These are phyloP conservation scores for Cnidoscolus chayamansa DNA, from an alignment of 441 rosid genomes.

Conservation along the genomic window DNA sequence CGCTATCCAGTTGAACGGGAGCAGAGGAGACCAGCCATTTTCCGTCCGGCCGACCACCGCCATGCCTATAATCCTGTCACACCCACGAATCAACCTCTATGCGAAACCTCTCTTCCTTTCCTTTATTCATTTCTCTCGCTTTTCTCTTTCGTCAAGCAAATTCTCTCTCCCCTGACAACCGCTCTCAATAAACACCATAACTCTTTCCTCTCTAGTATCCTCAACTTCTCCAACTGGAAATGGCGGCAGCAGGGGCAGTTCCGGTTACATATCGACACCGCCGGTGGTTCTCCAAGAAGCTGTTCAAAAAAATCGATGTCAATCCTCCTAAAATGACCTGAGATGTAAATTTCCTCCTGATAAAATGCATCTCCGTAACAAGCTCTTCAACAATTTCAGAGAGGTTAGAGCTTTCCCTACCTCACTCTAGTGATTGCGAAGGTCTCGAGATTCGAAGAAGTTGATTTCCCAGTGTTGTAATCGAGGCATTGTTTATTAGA, in stretches of 20 bases:
- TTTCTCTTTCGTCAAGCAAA: neutral
- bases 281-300: slow-evolving; percentile 32
- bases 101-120: slow-evolving; percentile 37
- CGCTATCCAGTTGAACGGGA: too few species aligned
- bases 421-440: slow-evolving; percentile 16
- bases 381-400: slow-evolving; percentile 80
- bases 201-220: slow-evolving; percentile 34
- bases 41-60: neutral
- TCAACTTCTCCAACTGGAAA: slow-evolving; percentile 23
- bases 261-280: slow-evolving; percentile 50
- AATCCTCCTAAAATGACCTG: slow-evolving; percentile 93
- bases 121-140: too few species aligned
- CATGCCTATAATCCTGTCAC: slow-evolving; percentile 35
- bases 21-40: too few species aligned
- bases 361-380: slow-evolving; percentile 84
- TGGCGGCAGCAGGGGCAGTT: slow-evolving; percentile 41
- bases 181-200: slow-evolving; percentile 25
- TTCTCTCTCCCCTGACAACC: slow-evolving; percentile 17
- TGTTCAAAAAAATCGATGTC: slow-evolving; percentile 57
- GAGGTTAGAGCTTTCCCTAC: slow-evolving; percentile 40
- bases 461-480: slow-evolving; percentile 79
- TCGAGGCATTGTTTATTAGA: slow-evolving; percentile 72
- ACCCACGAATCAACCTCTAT: slow-evolving; percentile 30
- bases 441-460: slow-evolving; percentile 84
- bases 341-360: slow-evolving; percentile 70